A percentile compares a stretch with the other conserved stretches of the same genome.
Evolutionary conservation across 768 basidiomycete species (phyloP).

Genomic region (Naganishia antarctica): DNA sequence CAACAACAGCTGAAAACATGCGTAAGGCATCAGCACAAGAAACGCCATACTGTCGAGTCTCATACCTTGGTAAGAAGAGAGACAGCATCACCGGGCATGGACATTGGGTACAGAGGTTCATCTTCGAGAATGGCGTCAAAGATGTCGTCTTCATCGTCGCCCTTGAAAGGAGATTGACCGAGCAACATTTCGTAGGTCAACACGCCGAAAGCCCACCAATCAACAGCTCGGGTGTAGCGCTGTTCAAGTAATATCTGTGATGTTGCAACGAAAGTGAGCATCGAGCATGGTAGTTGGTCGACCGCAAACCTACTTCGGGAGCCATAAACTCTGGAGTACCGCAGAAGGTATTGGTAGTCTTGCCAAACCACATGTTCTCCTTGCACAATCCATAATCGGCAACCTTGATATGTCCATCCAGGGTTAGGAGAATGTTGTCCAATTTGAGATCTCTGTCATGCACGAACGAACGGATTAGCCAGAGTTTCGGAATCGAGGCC

Average conservation of each 20-base stretch:
- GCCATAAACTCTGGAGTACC: conserved; percentile 99
- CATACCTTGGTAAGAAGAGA: conserved; percentile 86
- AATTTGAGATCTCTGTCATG: conserved; percentile 80
- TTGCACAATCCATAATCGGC: conserved; percentile 99
- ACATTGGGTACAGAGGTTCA: conserved; percentile 96
- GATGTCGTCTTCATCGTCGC: conserved; percentile 99
- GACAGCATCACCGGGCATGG: conserved; percentile 96
- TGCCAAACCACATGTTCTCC: conserved; percentile 96
- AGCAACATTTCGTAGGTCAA: conserved; percentile 98
- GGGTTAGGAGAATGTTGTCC: conserved; percentile 92
- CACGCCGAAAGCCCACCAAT: conserved; percentile 99
- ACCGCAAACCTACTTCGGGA: conserved; percentile 66
- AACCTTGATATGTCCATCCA: conserved; percentile 97
- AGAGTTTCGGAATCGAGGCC: background rate
- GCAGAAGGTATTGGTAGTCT: conserved; percentile 97
- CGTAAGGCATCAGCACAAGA: no score
- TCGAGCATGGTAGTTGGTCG: background rate
- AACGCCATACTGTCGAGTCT: background rate
- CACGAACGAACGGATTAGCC: background rate
- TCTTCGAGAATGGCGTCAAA: conserved; percentile 99
- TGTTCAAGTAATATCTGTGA: conserved; percentile 93
- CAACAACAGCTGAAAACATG: conserved; percentile 65
- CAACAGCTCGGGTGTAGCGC: conserved; percentile 94
- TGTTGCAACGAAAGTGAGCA: conserved; percentile 13
- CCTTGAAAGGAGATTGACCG: conserved; percentile 97